A percentile compares a stretch with the other conserved stretches of the same genome.
Evolutionary conservation across 108 stramenopile genomes (phyloP).

Genomic region (Nitzschia sp.): DNA sequence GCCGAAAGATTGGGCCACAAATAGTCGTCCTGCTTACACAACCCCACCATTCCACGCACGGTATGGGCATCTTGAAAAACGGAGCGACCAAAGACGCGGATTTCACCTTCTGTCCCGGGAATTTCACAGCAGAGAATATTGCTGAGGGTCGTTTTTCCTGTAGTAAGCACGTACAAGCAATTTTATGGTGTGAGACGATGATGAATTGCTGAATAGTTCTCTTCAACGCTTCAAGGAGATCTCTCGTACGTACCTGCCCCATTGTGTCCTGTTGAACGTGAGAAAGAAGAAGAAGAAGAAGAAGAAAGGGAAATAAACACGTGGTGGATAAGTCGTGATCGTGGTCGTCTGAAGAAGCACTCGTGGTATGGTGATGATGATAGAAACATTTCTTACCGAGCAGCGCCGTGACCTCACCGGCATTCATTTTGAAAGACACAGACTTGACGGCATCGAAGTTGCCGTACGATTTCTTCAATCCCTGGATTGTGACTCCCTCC

Average conservation of each 20-base stretch:
- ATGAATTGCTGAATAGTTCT: no score
- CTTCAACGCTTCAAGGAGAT: no score
- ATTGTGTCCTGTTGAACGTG: constrained; percentile 6
- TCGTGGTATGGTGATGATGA: no score
- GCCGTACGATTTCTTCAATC: constrained; percentile 46
- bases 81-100: constrained; percentile 46
- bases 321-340: no score
- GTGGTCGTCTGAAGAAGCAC: no score
- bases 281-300: not conserved
- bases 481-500: constrained; percentile 34
- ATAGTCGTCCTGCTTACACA: constrained; percentile 86
- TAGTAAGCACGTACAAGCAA: not conserved
- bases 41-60: constrained; percentile 46
- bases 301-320: not conserved
- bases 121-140: constrained; percentile 76
- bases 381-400: constrained; percentile 41
- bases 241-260: constrained; percentile 41
- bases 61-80: constrained; percentile 24
- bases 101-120: constrained; percentile 58
- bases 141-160: constrained; percentile 76
- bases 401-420: constrained; percentile 53
- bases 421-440: constrained; percentile 40
- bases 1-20: constrained; percentile 83
- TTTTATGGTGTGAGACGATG: not conserved
- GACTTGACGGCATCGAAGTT: constrained; percentile 52